Conservation (phyloP, 192 early-diverging fungal genomes). For the Entomortierella chlamydospora region DNA sequence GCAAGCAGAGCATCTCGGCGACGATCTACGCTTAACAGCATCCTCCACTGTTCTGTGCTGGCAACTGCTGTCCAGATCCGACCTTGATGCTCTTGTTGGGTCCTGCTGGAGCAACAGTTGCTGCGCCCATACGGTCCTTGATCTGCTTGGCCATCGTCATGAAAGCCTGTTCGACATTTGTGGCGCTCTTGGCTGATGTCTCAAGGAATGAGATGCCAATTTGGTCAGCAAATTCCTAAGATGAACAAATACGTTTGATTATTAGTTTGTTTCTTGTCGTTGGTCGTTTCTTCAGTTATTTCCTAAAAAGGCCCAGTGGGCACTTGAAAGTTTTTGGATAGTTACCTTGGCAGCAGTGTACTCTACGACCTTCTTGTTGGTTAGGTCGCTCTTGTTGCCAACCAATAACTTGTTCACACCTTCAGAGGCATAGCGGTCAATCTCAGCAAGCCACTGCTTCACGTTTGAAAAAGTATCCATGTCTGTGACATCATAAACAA, state of each 20-base stretch:
- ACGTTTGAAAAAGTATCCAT: conserved; percentile 87
- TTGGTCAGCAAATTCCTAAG: conserved; percentile 90
- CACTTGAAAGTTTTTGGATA: too few relatives aligned
- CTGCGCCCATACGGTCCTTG: conserved; percentile 88
- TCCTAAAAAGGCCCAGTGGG: neutral
- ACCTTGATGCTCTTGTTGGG: conserved; percentile 65
- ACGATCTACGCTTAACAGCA: too few relatives aligned
- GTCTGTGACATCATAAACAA: conserved; percentile 95
- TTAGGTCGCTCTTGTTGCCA: conserved; percentile 98
- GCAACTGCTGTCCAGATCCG: conserved; percentile 61
- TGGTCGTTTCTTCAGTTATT: too few relatives aligned
- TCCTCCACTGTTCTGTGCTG: conserved; percentile 60
- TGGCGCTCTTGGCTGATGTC: conserved; percentile 97
- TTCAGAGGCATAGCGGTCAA: conserved; percentile 96
- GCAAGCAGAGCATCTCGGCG: too few relatives aligned
- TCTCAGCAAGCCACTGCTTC: conserved; percentile 98
- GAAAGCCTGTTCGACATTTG: conserved; percentile 99
- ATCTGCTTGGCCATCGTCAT: conserved; percentile 99
- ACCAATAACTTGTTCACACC: conserved; percentile 98
- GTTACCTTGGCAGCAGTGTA: conserved; percentile 73
- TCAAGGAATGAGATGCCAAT: conserved; percentile 94
- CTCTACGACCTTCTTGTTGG: conserved; percentile 88
- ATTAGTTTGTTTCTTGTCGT: too few relatives aligned
- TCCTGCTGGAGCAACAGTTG: conserved; percentile 55
- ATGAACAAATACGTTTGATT: too few relatives aligned